These are phyloP conservation scores for Panaeolus papilionaceus DNA, from an alignment of 768 basidiomycete genomes.

Conservation along the genomic window DNA sequence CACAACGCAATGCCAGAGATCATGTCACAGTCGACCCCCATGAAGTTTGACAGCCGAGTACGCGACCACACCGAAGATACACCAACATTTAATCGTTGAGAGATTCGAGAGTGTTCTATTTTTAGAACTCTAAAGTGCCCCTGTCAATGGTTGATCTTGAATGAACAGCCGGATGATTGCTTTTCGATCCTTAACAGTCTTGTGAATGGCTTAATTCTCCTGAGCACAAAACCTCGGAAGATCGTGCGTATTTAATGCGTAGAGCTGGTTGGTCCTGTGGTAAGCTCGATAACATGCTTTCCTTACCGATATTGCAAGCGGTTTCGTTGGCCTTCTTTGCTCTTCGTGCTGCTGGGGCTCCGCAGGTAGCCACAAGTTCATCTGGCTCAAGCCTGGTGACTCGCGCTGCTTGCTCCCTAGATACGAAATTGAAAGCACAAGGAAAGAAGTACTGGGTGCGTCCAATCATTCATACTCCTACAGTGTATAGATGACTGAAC, in stretches of 20 bases:
- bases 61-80: not conserved
- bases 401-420: not conserved
- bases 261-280: not conserved
- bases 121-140: not conserved
- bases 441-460: slow-evolving; percentile 14
- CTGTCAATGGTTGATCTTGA: not conserved
- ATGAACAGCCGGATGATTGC: not conserved
- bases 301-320: not conserved
- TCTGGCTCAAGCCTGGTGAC: not conserved
- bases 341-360: no score
- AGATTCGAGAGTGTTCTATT: not conserved
- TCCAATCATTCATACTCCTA: not conserved
- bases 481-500: not conserved
- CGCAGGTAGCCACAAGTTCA: no score
- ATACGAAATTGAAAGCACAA: not conserved
- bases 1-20: no score
- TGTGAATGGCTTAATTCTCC: not conserved
- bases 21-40: no score
- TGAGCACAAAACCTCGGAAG: not conserved
- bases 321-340: not conserved
- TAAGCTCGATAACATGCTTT: not conserved
- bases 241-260: not conserved
- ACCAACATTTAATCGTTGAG: not conserved
- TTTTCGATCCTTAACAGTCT: not conserved
- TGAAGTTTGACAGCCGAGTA: not conserved